Evolutionary conservation across 441 rosid species (phyloP).

Genomic region (Corymbia calophylla): DNA sequence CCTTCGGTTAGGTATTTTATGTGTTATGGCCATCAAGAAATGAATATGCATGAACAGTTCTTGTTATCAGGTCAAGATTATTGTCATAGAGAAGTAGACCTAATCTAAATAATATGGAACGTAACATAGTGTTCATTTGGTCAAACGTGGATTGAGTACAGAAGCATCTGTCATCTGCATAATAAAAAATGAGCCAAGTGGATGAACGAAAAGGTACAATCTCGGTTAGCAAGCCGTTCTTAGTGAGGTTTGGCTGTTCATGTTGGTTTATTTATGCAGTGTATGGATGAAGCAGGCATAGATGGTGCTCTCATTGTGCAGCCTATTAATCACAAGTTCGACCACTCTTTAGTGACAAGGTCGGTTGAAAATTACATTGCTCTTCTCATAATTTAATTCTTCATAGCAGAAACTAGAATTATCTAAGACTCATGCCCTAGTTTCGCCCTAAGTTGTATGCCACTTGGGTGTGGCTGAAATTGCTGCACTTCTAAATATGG

Average conservation of each 20-base stretch:
- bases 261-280: slow-evolving; percentile 24
- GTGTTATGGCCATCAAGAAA: background rate
- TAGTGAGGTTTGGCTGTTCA: background rate
- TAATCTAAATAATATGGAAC: background rate
- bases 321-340: slow-evolving; percentile 91
- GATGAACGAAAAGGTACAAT: background rate
- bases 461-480: background rate
- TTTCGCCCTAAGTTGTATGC: background rate
- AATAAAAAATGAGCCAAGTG: background rate
- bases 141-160: background rate
- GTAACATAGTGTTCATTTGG: background rate
- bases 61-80: background rate
- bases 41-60: background rate
- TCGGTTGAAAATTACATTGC: slow-evolving; percentile 3
- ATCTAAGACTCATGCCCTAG: background rate
- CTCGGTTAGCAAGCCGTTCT: background rate
- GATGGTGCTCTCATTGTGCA: slow-evolving; percentile 96
- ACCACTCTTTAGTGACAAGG: slow-evolving; percentile 89
- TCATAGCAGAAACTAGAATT: background rate
- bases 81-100: background rate
- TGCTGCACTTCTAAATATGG: background rate
- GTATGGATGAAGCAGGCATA: slow-evolving; percentile 85
- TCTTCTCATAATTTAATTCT: background rate
- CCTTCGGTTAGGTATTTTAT: background rate
- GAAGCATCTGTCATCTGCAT: background rate